These are phyloP conservation scores for Penicillium daleae DNA, from an alignment of 495 filamentous ascomycete genomes.

Conservation along the genomic window DNA sequence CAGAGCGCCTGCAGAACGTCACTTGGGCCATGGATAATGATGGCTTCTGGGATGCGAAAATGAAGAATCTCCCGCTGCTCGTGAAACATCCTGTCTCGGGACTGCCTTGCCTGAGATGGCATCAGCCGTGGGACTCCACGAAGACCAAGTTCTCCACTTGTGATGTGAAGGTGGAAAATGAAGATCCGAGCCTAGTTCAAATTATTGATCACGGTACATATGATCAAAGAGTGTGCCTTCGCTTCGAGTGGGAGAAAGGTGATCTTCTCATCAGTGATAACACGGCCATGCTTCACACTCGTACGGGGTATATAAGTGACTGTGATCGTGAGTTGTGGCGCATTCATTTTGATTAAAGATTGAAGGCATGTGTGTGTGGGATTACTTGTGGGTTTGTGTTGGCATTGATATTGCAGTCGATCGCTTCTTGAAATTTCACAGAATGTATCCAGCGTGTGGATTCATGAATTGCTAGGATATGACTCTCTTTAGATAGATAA, in stretches of 20 bases:
- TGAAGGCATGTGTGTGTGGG: not conserved
- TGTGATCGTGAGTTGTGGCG: slow-evolving; percentile 55
- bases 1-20: slow-evolving; percentile 39
- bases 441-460: not conserved
- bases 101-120: slow-evolving; percentile 54
- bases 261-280: slow-evolving; percentile 62
- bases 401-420: not conserved
- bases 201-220: slow-evolving; percentile 48
- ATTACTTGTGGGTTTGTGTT: not conserved
- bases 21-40: slow-evolving; percentile 49
- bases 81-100: slow-evolving; percentile 48
- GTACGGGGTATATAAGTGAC: slow-evolving; percentile 47
- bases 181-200: slow-evolving; percentile 26
- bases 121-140: slow-evolving; percentile 55
- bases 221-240: slow-evolving; percentile 53
- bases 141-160: slow-evolving; percentile 54
- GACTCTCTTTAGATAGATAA: not conserved
- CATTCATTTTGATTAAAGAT: slow-evolving; percentile 46
- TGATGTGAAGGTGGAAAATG: slow-evolving; percentile 51
- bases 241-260: slow-evolving; percentile 54
- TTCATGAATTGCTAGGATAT: slow-evolving; percentile 4
- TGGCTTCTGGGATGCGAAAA: slow-evolving; percentile 44
- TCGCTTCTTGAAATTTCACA: slow-evolving; percentile 9
- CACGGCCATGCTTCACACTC: slow-evolving; percentile 53
- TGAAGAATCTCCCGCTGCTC: slow-evolving; percentile 51